Percentiles rank a stretch among this genome's conserved stretches.
phyloP scores from a whole-genome alignment of 495 filamentous ascomycete genomes.

The Xylaria curta region DNA sequence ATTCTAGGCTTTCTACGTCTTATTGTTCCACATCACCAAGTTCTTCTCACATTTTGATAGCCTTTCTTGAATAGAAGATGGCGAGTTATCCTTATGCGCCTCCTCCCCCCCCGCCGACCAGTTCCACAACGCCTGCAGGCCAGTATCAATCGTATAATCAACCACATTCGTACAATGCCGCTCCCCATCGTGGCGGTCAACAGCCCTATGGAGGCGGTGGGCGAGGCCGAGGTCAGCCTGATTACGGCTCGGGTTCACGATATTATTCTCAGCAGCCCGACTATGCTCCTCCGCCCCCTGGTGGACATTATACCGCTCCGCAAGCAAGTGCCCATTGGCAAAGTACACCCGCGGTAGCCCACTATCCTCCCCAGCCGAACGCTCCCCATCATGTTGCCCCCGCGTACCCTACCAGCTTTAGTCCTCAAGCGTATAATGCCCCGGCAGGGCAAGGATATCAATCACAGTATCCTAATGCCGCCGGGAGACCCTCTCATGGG shows the following conservation, averaged over 20 bases:
- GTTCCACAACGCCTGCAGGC: slow-evolving; percentile 44
- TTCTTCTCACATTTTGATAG: background rate
- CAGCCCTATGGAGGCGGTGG: slow-evolving; percentile 30
- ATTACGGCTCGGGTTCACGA: slow-evolving; percentile 32
- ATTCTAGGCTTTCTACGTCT: slow-evolving; percentile 6
- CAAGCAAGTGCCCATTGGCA: slow-evolving; percentile 47
- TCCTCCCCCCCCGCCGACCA: slow-evolving; percentile 58
- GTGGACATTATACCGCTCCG: slow-evolving; percentile 35
- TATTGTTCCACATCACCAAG: slow-evolving; percentile 5
- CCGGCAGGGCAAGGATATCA: slow-evolving; percentile 39
- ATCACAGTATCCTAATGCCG: slow-evolving; percentile 40
- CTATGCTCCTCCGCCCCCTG: slow-evolving; percentile 32
- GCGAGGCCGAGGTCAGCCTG: slow-evolving; percentile 39
- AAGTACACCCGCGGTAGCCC: slow-evolving; percentile 35
- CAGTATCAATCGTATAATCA: slow-evolving; percentile 49
- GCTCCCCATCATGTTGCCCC: slow-evolving; percentile 49
- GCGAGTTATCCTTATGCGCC: slow-evolving; percentile 61
- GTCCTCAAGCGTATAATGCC: slow-evolving; percentile 54
- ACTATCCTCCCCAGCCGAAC: slow-evolving; percentile 42
- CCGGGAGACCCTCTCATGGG: slow-evolving; percentile 38
- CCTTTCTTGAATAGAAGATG: slow-evolving; percentile 35
- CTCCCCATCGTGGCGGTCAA: slow-evolving; percentile 38
- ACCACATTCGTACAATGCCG: slow-evolving; percentile 36
- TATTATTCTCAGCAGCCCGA: slow-evolving; percentile 37
- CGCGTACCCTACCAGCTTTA: slow-evolving; percentile 60